These are phyloP conservation scores for Colletotrichum scovillei DNA, from an alignment of 2,329 filamentous ascomycete genomes.

Conservation along the genomic window DNA sequence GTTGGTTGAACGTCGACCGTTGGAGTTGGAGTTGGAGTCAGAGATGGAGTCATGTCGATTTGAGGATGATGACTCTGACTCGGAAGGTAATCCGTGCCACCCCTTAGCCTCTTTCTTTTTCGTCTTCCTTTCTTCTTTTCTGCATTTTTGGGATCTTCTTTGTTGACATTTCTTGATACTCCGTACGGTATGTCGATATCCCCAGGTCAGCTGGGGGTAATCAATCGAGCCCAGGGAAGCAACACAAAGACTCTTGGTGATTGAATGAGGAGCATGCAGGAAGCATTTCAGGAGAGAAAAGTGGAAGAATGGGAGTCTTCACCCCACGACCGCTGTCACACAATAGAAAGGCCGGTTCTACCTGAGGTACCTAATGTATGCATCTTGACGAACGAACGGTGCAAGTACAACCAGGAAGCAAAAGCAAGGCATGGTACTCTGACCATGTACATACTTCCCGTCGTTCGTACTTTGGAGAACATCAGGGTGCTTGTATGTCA, in stretches of 20 bases:
- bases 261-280: not conserved
- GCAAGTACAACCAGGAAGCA: not conserved
- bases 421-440: not conserved
- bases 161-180: not conserved
- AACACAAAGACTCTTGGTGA: not conserved
- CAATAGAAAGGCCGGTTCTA: too few species aligned
- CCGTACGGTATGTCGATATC: too few species aligned
- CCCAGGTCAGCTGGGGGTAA: not conserved
- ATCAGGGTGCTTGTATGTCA: not conserved
- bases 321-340: not conserved
- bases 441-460: not conserved
- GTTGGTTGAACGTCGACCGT: not conserved
- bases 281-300: not conserved
- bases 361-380: not conserved
- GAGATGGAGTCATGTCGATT: not conserved
- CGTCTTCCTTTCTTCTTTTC: not conserved
- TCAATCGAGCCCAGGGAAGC: not conserved
- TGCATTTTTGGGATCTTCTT: not conserved
- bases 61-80: not conserved
- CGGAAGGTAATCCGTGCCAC: not conserved
- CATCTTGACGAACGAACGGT: constrained; percentile 2
- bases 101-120: not conserved
- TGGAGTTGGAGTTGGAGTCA: not conserved
- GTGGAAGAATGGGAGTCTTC: not conserved
- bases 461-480: not conserved